A percentile compares a stretch with the other conserved stretches of the same genome.
Evolutionary conservation across 768 basidiomycete genomes (phyloP).

Genomic region (Suillus decipiens): DNA sequence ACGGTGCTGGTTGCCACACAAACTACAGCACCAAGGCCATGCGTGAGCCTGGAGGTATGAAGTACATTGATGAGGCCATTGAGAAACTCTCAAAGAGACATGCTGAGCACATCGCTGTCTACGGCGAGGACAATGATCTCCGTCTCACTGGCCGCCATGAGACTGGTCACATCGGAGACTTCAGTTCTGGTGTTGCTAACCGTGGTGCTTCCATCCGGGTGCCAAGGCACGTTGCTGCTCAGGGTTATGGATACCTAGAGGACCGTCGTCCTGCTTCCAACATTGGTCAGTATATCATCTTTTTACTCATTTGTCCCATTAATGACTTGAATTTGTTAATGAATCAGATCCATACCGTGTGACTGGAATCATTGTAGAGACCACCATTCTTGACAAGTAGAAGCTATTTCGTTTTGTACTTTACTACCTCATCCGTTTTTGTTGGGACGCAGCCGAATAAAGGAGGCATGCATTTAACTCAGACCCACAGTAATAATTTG

Average conservation of each 20-base stretch:
- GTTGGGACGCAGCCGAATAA: slow-evolving; percentile 10
- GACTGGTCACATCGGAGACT: slow-evolving; percentile 90
- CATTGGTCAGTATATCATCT: slow-evolving; percentile 65
- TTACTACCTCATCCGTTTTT: slow-evolving; percentile 11
- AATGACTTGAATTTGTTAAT: slow-evolving; percentile 14
- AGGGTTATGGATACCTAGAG: slow-evolving; percentile 95
- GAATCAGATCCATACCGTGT: slow-evolving; percentile 90
- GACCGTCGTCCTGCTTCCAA: slow-evolving; percentile 98
- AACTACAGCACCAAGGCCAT: slow-evolving; percentile 96
- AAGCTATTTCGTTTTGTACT: slow-evolving; percentile 15
- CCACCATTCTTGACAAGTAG: slow-evolving; percentile 71
- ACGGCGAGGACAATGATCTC: slow-evolving; percentile 97
- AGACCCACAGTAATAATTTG: not conserved
- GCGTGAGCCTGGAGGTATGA: slow-evolving; percentile 93
- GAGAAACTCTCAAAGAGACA: slow-evolving; percentile 91
- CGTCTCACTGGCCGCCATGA: slow-evolving; percentile 96
- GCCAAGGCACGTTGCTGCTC: slow-evolving; percentile 87
- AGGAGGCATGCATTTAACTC: slow-evolving; percentile 29
- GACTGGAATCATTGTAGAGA: slow-evolving; percentile 86
- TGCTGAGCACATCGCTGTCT: slow-evolving; percentile 94
- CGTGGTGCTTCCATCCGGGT: slow-evolving; percentile 97
- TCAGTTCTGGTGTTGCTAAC: slow-evolving; percentile 96
- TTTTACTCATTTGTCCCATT: slow-evolving; percentile 4
- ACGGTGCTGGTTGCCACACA: slow-evolving; percentile 98
- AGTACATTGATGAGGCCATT: slow-evolving; percentile 89